These are phyloP conservation scores for Thraustochytrium sp. DNA, from an alignment of 352 stramenopile genomes.

Conservation along the genomic window DNA sequence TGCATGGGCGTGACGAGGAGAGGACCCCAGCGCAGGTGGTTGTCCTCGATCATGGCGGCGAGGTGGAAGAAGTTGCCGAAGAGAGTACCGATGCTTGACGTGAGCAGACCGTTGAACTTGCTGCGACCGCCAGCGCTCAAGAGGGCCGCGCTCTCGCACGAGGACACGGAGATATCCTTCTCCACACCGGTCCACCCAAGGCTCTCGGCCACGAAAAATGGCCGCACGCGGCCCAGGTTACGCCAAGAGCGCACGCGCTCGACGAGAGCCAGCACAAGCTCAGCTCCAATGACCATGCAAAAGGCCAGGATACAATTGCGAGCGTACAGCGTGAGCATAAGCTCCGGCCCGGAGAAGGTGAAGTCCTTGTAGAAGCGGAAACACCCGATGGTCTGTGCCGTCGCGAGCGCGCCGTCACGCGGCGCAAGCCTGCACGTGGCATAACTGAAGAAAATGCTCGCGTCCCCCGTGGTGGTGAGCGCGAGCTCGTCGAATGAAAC, in stretches of 20 bases:
- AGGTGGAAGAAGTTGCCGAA: constrained; percentile 1
- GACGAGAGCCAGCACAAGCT: too few species aligned
- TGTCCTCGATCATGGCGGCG: not conserved
- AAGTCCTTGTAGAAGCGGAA: too few species aligned
- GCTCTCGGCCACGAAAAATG: too few species aligned
- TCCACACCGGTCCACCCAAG: not conserved
- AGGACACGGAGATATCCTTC: not conserved
- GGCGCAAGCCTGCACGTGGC: not conserved
- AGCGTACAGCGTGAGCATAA: too few species aligned
- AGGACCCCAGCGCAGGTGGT: not conserved
- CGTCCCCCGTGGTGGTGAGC: not conserved
- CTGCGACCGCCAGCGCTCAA: not conserved
- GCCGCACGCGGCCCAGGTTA: too few species aligned
- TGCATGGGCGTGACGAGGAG: not conserved
- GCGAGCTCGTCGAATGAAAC: too few species aligned
- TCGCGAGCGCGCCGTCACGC: too few species aligned
- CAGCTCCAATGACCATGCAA: too few species aligned
- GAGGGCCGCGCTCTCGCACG: not conserved
- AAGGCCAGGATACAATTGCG: too few species aligned
- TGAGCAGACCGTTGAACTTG: not conserved
- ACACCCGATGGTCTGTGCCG: too few species aligned
- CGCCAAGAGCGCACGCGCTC: too few species aligned
- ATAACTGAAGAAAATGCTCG: not conserved
- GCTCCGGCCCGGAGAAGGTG: too few species aligned
- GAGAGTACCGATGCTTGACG: not conserved